Conservation (phyloP, 352 stramenopile genomes). For the Globisporangium apiculatum region DNA sequence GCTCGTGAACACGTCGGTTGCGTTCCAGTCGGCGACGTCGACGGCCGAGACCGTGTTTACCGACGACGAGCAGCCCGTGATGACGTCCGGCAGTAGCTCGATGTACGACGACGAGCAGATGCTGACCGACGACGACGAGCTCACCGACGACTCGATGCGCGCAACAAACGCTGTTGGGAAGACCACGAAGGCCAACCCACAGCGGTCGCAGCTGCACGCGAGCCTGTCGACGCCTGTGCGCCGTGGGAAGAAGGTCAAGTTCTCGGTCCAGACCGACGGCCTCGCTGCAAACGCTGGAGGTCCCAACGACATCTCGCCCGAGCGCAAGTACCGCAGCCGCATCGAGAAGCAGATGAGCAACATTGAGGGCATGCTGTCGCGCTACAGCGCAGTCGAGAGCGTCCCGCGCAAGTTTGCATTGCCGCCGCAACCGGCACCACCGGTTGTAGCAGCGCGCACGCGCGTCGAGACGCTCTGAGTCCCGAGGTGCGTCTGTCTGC, state of each 20-base stretch:
- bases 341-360: slow-evolving; percentile 17
- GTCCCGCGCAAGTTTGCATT: neutral
- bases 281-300: neutral
- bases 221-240: slow-evolving; percentile 1
- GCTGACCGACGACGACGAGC: slow-evolving; percentile 1
- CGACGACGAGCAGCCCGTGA: neutral
- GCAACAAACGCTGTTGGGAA: neutral
- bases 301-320: slow-evolving; percentile 10
- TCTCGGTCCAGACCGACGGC: neutral
- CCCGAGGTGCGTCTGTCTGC: too few species aligned
- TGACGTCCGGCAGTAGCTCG: neutral
- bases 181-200: neutral
- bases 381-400: neutral
- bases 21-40: slow-evolving; percentile 17
- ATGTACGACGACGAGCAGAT: neutral
- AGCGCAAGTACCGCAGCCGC: slow-evolving; percentile 17
- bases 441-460: neutral
- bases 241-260: slow-evolving; percentile 11
- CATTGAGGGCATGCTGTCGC: slow-evolving; percentile 18
- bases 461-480: slow-evolving; percentile 3
- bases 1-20: slow-evolving; percentile 9
- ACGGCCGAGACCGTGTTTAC: slow-evolving; percentile 21
- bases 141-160: neutral
- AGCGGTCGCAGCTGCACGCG: slow-evolving; percentile 1
- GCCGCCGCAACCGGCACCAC: neutral